Evolutionary conservation across 768 basidiomycete species (phyloP).

Genomic region (Agaricus sinodeliciosus): DNA sequence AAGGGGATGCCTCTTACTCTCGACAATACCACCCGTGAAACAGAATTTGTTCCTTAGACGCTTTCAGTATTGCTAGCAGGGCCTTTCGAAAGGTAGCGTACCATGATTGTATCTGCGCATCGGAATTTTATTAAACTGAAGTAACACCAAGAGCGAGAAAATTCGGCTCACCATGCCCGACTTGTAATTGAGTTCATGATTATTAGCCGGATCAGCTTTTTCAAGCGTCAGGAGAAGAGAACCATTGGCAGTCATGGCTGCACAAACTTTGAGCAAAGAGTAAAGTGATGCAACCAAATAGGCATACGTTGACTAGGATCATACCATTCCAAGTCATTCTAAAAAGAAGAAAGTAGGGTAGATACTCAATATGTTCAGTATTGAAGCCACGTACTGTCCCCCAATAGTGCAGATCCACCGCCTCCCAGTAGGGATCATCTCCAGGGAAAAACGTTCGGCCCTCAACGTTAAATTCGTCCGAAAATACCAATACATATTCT

Average conservation of each 20-base stretch:
- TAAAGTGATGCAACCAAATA: neutral
- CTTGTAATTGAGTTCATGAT: constrained; percentile 74
- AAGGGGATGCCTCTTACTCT: constrained; percentile 22
- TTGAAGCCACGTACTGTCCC: constrained; percentile 24
- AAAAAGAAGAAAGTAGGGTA: constrained; percentile 34
- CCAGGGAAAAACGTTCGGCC: constrained; percentile 70
- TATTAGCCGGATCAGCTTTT: constrained; percentile 41
- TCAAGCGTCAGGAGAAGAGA: constrained; percentile 75
- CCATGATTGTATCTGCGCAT: constrained; percentile 25
- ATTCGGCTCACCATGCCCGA: constrained; percentile 44
- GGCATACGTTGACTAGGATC: constrained; percentile 47
- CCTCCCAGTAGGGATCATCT: constrained; percentile 86
- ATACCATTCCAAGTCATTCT: constrained; percentile 83
- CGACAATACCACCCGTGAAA: constrained; percentile 89
- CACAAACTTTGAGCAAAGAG: neutral
- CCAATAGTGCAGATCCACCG: constrained; percentile 84
- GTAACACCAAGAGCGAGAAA: constrained; percentile 21
- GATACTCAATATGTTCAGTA: neutral
- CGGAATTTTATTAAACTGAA: constrained; percentile 8
- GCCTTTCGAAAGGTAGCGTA: neutral
- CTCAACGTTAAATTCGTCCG: constrained; percentile 73
- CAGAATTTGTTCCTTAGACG: constrained; percentile 96
- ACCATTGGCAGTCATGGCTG: constrained; percentile 70
- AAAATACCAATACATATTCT: constrained; percentile 57
- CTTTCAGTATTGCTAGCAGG: constrained; percentile 15